Evolutionary conservation across 2,329 filamentous ascomycete species (phyloP), one percentile per base, ranked within the genome.

Genomic region (Scedosporium aurantiacum): DNA sequence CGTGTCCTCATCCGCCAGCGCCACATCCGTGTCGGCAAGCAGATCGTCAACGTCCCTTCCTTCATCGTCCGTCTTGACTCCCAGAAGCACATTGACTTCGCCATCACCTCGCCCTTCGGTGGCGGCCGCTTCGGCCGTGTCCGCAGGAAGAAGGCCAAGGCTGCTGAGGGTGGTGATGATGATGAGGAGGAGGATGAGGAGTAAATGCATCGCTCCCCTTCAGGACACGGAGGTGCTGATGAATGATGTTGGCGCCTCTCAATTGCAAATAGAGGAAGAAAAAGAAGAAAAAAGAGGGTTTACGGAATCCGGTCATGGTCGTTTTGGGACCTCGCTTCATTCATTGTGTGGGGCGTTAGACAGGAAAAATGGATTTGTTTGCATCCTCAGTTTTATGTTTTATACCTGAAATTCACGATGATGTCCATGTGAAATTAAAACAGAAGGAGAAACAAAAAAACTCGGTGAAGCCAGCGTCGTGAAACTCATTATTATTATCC

Each of bases 81-180:
- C 73, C 94, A 99, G 88, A 99, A 99, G 90, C 94, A 99, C 89
- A 97, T 99, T 74, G 94, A 99, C 85, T 97, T 99, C 79, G 85
- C 94, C 67, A 87, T 99, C 69, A 95, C 88, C 81, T 97, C 93
- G 76, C 93, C 94, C 77, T 97, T 96, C 74, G 94, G 94, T 80
- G 92, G 92, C 77, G 94, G 94, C 76, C 92, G 94, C 73, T 91
- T 91, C 73, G 94, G 94, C 71, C 94, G 94, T 86, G 93, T 97
- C 75, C 88, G 91, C 80, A 95, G 94, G 86, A 99, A 97, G 94
- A 99, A 97, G 92, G 90, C 92, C 78, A 93, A 91, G 84, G 90
- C 94, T 71, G 91, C 91, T 66, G 91, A 95, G 82, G 88, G 87
- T 78, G 88, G 85, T 75, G 89, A 87, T 70, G 90, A 82, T 65